Evolutionary conservation across 192 early-diverging fungal genomes (phyloP).

Genomic region (Irineochytrium annulatum): DNA sequence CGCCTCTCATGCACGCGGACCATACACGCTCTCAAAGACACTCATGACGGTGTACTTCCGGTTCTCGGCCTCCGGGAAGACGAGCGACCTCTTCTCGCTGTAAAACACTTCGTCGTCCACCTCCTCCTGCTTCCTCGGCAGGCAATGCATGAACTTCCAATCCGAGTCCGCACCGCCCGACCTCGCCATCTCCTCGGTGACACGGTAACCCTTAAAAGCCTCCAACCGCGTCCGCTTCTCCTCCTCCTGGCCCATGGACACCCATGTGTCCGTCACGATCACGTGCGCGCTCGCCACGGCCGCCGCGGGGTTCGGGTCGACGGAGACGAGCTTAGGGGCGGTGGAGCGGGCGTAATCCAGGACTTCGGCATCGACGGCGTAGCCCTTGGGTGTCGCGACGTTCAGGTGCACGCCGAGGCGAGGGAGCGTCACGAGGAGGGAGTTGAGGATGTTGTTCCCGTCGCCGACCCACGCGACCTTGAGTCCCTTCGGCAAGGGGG

Average conservation of each 20-base stretch:
- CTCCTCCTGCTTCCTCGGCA: conserved; percentile 94
- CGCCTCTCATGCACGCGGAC: too few relatives aligned
- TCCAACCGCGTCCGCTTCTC: conserved; percentile 79
- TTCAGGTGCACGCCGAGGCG: conserved; percentile 78
- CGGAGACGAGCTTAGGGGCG: conserved; percentile 39
- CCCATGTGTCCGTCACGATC: conserved; percentile 98
- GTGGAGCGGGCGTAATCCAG: conserved; percentile 62
- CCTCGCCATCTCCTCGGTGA: conserved; percentile 80
- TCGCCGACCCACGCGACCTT: conserved; percentile 98
- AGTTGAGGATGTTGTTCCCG: conserved; percentile 94
- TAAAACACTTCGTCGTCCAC: conserved; percentile 95
- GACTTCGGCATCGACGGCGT: conserved; percentile 69
- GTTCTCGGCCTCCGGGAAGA: conserved; percentile 98
- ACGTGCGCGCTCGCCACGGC: conserved; percentile 81
- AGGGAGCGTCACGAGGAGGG: conserved; percentile 82
- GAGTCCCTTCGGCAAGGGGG: conserved; percentile 53
- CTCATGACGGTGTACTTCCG: conserved; percentile 97
- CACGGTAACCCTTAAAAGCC: conserved; percentile 81
- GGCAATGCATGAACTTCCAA: conserved; percentile 98
- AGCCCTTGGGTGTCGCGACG: conserved; percentile 82
- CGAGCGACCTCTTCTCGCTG: conserved; percentile 83
- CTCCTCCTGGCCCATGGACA: conserved; percentile 95
- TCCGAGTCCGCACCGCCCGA: conserved; percentile 72
- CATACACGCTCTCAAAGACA: conserved; percentile 67
- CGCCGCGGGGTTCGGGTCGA: conserved; percentile 63